Evolutionary conservation across 2,329 filamentous ascomycete species (phyloP).

Genomic region (Calonectria pseudoturangicola): DNA sequence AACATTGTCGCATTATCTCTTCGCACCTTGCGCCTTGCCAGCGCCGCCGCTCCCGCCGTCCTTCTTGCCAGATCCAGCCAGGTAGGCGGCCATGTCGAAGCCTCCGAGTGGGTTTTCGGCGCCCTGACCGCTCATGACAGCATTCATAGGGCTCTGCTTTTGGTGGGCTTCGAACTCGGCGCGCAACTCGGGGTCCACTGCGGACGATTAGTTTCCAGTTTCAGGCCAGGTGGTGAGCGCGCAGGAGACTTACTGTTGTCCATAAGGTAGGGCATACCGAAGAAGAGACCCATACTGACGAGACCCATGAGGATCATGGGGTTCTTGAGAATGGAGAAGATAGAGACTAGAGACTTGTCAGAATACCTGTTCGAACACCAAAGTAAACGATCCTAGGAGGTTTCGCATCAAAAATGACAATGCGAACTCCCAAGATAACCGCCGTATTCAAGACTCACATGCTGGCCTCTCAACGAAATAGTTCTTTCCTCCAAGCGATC

Average conservation of each 20-base stretch:
- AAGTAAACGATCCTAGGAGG: not conserved
- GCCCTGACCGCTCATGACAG: slow-evolving; percentile 67
- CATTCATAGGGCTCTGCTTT: slow-evolving; percentile 81
- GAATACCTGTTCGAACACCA: not conserved
- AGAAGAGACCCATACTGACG: slow-evolving; percentile 86
- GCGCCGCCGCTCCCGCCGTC: slow-evolving; percentile 55
- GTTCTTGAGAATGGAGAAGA: slow-evolving; percentile 90
- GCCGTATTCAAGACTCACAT: slow-evolving; percentile 75
- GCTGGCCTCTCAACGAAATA: slow-evolving; percentile 85
- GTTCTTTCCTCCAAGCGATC: slow-evolving; percentile 77
- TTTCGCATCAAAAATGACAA: slow-evolving; percentile 13
- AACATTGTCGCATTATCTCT: slow-evolving; percentile 53
- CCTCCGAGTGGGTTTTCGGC: slow-evolving; percentile 68
- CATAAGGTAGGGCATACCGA: slow-evolving; percentile 96
- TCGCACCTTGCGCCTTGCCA: slow-evolving; percentile 65
- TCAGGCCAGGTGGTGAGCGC: slow-evolving; percentile 13
- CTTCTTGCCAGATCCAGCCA: slow-evolving; percentile 73
- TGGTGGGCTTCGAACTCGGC: slow-evolving; percentile 95
- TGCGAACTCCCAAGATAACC: not conserved
- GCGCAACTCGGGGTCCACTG: slow-evolving; percentile 97
- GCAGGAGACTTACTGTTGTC: slow-evolving; percentile 86
- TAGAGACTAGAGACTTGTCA: slow-evolving; percentile 75
- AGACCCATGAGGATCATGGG: slow-evolving; percentile 97
- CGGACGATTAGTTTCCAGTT: slow-evolving; percentile 38
- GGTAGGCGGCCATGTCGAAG: slow-evolving; percentile 79